Evolutionary conservation across 2,329 filamentous ascomycete species (phyloP), one percentile per base, ranked within the genome.

Genomic region (Colletotrichum sublineola): DNA sequence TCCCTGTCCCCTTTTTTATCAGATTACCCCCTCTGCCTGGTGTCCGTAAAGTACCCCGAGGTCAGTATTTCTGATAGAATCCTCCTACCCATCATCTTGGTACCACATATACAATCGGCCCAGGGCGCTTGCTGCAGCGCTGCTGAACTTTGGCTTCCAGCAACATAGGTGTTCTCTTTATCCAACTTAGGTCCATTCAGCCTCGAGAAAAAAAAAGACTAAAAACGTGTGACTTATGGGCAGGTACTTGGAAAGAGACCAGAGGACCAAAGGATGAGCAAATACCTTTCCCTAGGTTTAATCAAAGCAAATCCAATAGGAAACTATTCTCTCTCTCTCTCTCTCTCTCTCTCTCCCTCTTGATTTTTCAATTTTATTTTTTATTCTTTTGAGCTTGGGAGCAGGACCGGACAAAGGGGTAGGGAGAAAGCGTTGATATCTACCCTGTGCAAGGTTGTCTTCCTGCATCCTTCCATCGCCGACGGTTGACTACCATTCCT

Each of bases 381-480:
- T 24, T 36, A 31, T 52, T 33, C 42, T n/a, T 9, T 29, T 42
- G n/a, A 31, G 31, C 40, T 46, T 48, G 31, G 63, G 48, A 46
- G 40, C n/a, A 61, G 12, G 31, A 15, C 40, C 36, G 11, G 36
- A 40, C 4, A 24, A 33, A 14, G 33, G 33, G 53, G 29, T 6
- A 8, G 55, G 14, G 55, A 58, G 55, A 58, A 58, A 60, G 53
- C 52, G 38, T 61, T 33, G 24, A 46, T 36, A 20, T 24, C n/a
- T 64, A 31, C n/a, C 29, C 44, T 24, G 44, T 50, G 65, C 65
- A 57, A 63, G 53, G 53, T 38, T 60, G 50, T 72, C 44, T 50
- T 63, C 50, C 64, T 63, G 46, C 36, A 72, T 52, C 52, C 44
- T 58, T 52, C 66, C 58, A 72, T 64, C 46, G 33, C 46, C n/a